A percentile compares a stretch with the other conserved stretches of the same genome.
Conservation (phyloP, 2,329 filamentous ascomycete species). For the Aspergillus tanneri region DNA sequence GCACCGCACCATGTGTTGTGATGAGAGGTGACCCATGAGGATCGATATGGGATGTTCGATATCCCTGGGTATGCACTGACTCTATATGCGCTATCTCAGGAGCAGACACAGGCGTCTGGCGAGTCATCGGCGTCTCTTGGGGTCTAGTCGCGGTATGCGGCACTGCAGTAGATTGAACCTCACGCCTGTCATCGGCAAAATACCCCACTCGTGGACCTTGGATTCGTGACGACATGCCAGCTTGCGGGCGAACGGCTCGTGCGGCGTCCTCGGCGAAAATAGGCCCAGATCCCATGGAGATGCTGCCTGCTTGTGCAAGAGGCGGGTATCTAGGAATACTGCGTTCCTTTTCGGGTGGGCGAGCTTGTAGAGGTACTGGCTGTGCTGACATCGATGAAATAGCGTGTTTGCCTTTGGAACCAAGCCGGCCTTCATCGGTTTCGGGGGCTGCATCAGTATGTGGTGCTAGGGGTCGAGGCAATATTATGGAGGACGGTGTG, state of each 20-base stretch:
- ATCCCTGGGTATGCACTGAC: conserved; percentile 26
- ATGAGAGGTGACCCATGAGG: conserved; percentile 27
- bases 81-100: conserved; percentile 39
- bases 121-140: conserved; percentile 33
- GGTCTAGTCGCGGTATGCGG: conserved; percentile 26
- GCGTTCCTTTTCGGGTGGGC: conserved; percentile 39
- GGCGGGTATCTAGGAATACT: conserved; percentile 36
- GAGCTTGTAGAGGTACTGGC: conserved; percentile 32
- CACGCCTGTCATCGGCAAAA: conserved; percentile 44
- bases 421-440: conserved; percentile 31
- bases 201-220: conserved; percentile 47
- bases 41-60: conserved; percentile 20
- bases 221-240: conserved; percentile 31
- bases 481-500: conserved; percentile 41
- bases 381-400: conserved; percentile 29
- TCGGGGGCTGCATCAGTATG: conserved; percentile 41
- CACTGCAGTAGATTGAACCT: conserved; percentile 26
- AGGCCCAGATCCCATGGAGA: conserved; percentile 27
- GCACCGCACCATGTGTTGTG: conserved; percentile 16
- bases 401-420: conserved; percentile 31
- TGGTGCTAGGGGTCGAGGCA: conserved; percentile 44
- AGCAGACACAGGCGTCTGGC: conserved; percentile 28
- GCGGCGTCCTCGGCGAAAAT: conserved; percentile 36
- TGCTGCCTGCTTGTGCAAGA: conserved; percentile 41
- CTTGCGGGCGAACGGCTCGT: conserved; percentile 33